Percentiles rank a stretch among this genome's conserved stretches.
Evolutionary conservation across 2,329 filamentous ascomycete species (phyloP).

Genomic region (Talaromyces pinophilus): DNA sequence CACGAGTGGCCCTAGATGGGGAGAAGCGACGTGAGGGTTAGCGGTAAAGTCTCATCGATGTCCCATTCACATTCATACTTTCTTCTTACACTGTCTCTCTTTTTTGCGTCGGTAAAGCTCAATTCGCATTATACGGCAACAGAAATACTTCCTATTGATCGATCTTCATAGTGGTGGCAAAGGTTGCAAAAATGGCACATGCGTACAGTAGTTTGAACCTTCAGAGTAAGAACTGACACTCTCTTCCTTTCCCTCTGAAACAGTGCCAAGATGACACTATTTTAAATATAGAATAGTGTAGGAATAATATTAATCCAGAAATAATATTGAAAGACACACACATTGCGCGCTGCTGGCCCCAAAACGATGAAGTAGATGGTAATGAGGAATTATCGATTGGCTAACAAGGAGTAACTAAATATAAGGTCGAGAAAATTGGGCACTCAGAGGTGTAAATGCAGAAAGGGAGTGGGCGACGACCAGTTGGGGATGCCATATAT

Average conservation of each 20-base stretch:
- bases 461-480: background rate
- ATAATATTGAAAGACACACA: background rate
- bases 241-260: slow-evolving; percentile 7
- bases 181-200: no score
- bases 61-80: no score
- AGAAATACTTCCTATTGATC: background rate
- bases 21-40: no score
- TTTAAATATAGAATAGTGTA: background rate
- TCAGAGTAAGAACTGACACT: background rate
- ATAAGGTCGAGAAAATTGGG: background rate
- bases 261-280: background rate
- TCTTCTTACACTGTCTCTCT: no score
- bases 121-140: no score
- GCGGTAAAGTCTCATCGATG: no score
- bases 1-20: no score
- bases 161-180: no score
- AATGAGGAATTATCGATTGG: background rate
- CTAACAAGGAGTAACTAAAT: background rate
- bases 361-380: background rate
- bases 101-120: no score
- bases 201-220: slow-evolving; percentile 2
- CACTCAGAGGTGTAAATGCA: background rate
- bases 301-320: background rate
- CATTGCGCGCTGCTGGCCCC: background rate
- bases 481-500: no score